Base-by-base conservation (phyloP, 2,329 filamentous ascomycete genomes). In the Clarireedia hainanense region DNA sequence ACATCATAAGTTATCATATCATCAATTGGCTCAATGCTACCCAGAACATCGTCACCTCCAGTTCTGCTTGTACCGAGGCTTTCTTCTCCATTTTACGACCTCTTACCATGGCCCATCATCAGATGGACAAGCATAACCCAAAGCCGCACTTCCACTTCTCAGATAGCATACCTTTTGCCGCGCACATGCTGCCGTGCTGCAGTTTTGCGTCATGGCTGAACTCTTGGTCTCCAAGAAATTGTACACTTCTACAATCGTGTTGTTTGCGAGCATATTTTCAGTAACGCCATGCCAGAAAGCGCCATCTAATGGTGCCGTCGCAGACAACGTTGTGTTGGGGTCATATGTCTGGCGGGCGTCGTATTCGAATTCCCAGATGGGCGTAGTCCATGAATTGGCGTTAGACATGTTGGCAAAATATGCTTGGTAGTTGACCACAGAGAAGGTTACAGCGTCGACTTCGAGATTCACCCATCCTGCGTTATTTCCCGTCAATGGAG, bases 361-460 rank as follows among this genome's bases (percentile, higher is more conserved):
- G 48, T 69, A 69, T 27, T 68, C 67, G 12, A 64, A 64, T 52
- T 68, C 47, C 67, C 67, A 69, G 26, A 60, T 57, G 9, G 65
- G 65, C n/a, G 53, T 62, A 3, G 57, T 64, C 66, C 64, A 69
- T 15, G 47, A 54, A 23, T 63, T 58, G 23, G 63, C 61, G 27
- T 53, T 48, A 12, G 54, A 56, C 48, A 56, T 52, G 47, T 69
- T 62, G 45, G 67, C 66, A 40, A 66, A 67, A 57, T 67, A 68
- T 0, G 65, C 68, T 49, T 68, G 60, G 9, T 60, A 60, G 39
- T 65, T 64, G 48, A 63, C 58, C n/a, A 69, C 58, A 9, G 60
- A 58, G 53, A 69, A 68, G 4, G 65, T 67, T 23, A 56, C 49
- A 34, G 59, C 50, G 46, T 69, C 67, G 50, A 68, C 57, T 36